Evolutionary conservation across 345 rosid genomes (phyloP), one percentile per base, ranked within the genome.

Genomic region (Moricandia moricandioides): DNA sequence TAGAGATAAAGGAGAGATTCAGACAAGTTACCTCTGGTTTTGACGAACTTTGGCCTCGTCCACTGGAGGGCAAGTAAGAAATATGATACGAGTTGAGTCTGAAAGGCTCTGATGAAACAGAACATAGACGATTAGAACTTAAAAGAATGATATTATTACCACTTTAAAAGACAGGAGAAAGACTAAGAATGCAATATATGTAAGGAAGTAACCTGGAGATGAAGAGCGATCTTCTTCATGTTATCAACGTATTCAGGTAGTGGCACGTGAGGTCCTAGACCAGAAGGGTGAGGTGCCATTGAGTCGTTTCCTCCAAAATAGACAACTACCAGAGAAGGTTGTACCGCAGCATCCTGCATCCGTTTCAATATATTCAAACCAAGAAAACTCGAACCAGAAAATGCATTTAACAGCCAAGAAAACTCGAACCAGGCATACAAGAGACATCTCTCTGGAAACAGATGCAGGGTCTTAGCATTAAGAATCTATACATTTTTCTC

Each of bases 221-320:
- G 96, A 77, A 78, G 56, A 39, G 83, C 90, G 63, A 92, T 92
- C 83, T 85, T 88, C 73, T 83, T 84, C 97, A 91, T 91, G 85
- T 96, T 91, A 27, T 91, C 89, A n/a, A 91, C 67, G 61, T 88
- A 96, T 65, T 91, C 90, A 54, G 82, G 37, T 61, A 96, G 91
- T 3, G 95, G 97, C 0, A 96, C 97, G 60, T 96, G 98, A 65
- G 98, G 97, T 56, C 99, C 99, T 9, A 92, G 80, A 74, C 93
- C 96, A 76, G 96, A 88, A 43, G 97, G 55, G 77, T 96, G 98
- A 83, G 99, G 82, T 12, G 92, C 96, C 93, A 96, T 90, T 4
- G 99, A 91, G 73, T 92, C 98, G 54, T 96, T 96, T 61, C 98
- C 99, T 26, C 99, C 99, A 80, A 96, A 91, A 81, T 96, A 96